phyloP scores from a whole-genome alignment of 2,329 filamentous ascomycete genomes.

The Fusarium sp. region DNA sequence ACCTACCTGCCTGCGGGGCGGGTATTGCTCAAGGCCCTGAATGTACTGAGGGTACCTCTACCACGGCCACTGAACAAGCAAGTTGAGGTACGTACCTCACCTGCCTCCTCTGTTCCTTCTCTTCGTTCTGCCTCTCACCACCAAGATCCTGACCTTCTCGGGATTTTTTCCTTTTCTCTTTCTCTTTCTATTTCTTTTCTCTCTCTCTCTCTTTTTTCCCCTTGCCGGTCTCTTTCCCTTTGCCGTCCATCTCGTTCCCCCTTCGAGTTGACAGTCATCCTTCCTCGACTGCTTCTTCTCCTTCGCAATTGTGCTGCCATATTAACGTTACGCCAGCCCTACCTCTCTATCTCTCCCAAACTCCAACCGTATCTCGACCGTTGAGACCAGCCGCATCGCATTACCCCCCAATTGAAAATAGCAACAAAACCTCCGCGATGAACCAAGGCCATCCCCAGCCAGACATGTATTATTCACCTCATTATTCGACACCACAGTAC shows the following conservation, averaged over 20 bases:
- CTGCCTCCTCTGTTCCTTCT: conserved; percentile 44
- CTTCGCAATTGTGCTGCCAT: conserved; percentile 26
- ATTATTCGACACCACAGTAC: conserved; percentile 74
- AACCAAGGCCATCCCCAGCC: conserved; percentile 70
- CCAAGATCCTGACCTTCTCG: conserved; percentile 46
- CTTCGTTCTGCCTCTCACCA: conserved; percentile 48
- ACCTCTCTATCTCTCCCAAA: conserved; percentile 9
- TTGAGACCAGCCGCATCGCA: conserved; percentile 7
- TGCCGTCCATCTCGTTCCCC: conserved; percentile 49
- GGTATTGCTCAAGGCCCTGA: conserved; percentile 41
- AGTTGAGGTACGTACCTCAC: conserved; percentile 45
- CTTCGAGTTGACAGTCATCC: conserved; percentile 66
- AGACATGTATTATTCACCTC: conserved; percentile 82
- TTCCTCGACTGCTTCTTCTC: conserved; percentile 67
- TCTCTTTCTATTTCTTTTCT: conserved; percentile 50
- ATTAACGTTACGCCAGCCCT: conserved; percentile 22
- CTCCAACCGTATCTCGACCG: not conserved
- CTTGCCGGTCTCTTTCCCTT: conserved; percentile 41
- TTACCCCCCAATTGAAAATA: conserved; percentile 36
- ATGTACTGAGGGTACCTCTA: conserved; percentile 29
- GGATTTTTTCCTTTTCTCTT: conserved; percentile 41
- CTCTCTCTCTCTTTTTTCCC: conserved; percentile 47
- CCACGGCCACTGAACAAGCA: conserved; percentile 19
- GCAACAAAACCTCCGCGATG: conserved; percentile 69
- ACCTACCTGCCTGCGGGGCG: conserved; percentile 38